Percentiles rank a stretch among this genome's conserved stretches.
These are phyloP conservation scores for Komagataella pastoris DNA, from an alignment of 805 yeast genomes.

Conservation along the genomic window DNA sequence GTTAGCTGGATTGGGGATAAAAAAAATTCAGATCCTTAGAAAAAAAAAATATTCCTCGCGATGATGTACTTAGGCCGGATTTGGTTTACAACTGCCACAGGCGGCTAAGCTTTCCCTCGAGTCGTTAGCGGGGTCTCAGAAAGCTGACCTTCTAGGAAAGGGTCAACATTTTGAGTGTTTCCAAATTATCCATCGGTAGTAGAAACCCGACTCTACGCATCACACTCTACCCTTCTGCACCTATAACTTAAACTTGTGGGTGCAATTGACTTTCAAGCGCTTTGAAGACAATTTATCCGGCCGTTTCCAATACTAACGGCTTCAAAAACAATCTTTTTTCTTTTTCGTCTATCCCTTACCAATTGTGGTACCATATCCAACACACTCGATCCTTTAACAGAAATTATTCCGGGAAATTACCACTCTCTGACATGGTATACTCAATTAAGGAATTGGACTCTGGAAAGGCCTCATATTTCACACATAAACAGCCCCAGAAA, in stretches of 20 bases:
- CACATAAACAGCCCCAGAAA: neutral
- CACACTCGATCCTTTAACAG: neutral
- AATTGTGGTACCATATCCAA: neutral
- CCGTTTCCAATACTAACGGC: too few relatives aligned
- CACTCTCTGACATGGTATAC: neutral
- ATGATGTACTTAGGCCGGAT: constrained; percentile 1
- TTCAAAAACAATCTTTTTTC: neutral
- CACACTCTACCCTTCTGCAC: neutral
- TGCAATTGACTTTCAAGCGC: neutral
- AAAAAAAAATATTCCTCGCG: neutral
- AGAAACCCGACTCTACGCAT: too few relatives aligned
- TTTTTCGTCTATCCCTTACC: neutral
- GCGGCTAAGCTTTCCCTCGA: neutral
- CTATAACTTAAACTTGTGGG: neutral
- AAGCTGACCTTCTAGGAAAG: too few relatives aligned
- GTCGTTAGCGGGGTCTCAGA: neutral
- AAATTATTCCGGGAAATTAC: neutral
- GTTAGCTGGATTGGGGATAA: neutral
- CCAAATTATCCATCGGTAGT: too few relatives aligned
- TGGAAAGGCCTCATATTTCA: neutral
- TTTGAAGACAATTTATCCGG: too few relatives aligned
- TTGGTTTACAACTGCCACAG: neutral
- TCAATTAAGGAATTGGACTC: neutral
- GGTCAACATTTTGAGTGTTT: too few relatives aligned
- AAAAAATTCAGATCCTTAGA: neutral